Base-by-base conservation (phyloP, 257 asterid genomes). In the Lycium ferocissimum region DNA sequence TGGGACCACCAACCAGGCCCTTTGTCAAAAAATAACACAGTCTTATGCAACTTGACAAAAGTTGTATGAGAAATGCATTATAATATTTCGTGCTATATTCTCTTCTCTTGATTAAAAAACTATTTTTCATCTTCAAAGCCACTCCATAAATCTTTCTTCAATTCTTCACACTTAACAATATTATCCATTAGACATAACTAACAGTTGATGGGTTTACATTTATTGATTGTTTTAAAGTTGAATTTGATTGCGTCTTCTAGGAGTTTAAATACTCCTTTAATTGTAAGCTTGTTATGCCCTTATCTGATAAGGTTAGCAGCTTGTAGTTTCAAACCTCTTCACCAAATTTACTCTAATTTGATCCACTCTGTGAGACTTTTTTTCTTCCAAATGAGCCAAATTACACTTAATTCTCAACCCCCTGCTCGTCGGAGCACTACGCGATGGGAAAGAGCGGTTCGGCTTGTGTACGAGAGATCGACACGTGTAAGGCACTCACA, bases 361-460 rank as follows among this genome's bases (percentile, higher is more conserved):
- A 38, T 70, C 9, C 58, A 84, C 20, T 83, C 91, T 11, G 0
- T 89, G 6, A 83, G 92, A 20, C 91, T 93, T 45, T 94, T 94
- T 83, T 61, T 88, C 83, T 92, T 94, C 63, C 97, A 91, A 71
- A 80, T 91, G 89, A 85, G 91, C 18, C 95, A 86, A 47, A 93
- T 94, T 4, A 86, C 86, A 3, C 79, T 84, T 17, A 85, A 83
- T 38, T 15, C 84, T 54, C 81, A 66, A 45, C 81, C 81, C 53
- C 53, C 47, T 7, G 22, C 18, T 0, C 37, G 26, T 14, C n/a
- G 79, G 49, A 10, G 87, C 35, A 11, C 85, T 58, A 58, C 10
- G 56, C 87, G 97, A 86, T 91, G 94, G 94, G 94, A 85, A 88
- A 81, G 97, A 87, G 94, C 93, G 18, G 71, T 92, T 66, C 92